phyloP scores from a whole-genome alignment of 768 basidiomycete species.

The Cystobasidium ongulense region DNA sequence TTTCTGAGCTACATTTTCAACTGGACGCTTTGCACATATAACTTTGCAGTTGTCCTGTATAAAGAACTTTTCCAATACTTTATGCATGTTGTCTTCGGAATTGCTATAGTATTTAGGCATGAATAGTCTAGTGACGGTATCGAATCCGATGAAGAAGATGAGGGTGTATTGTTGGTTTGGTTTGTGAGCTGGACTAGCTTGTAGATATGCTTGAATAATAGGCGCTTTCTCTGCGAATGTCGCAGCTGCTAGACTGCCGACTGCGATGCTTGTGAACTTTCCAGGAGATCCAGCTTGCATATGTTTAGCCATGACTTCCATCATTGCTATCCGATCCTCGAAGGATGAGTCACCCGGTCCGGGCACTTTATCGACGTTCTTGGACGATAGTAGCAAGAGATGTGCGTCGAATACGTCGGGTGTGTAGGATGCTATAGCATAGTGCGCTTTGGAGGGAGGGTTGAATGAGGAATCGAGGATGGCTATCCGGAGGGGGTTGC shows the following conservation, averaged over 20 bases:
- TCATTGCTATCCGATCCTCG: conserved; percentile 21
- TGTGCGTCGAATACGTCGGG: conserved; percentile 4
- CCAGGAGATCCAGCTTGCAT: background rate
- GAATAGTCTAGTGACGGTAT: conserved; percentile 23
- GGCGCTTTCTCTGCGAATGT: conserved; percentile 28
- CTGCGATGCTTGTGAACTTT: background rate
- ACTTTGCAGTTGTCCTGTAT: conserved; percentile 13
- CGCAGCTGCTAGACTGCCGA: conserved; percentile 20
- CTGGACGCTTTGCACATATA: conserved; percentile 12
- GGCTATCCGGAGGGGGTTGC: background rate
- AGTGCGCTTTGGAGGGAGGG: conserved; percentile 24
- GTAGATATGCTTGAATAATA: conserved; percentile 10
- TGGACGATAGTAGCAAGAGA: conserved; percentile 14
- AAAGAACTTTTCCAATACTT: conserved; percentile 15
- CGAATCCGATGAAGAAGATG: conserved; percentile 31
- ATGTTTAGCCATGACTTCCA: conserved; percentile 14
- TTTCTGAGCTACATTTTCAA: conserved; percentile 19
- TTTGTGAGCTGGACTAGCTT: background rate
- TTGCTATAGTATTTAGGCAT: conserved; percentile 17
- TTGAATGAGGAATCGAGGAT: conserved; percentile 8
- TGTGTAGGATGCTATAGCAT: conserved; percentile 6
- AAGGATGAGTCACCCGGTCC: background rate
- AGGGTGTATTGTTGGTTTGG: background rate
- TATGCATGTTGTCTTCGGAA: conserved; percentile 15
- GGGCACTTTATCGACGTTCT: conserved; percentile 19